Percentiles rank a stretch among this genome's conserved stretches.
These are phyloP conservation scores for Coemansia aciculifera DNA, from an alignment of 192 early-diverging fungal species.

Conservation along the genomic window DNA sequence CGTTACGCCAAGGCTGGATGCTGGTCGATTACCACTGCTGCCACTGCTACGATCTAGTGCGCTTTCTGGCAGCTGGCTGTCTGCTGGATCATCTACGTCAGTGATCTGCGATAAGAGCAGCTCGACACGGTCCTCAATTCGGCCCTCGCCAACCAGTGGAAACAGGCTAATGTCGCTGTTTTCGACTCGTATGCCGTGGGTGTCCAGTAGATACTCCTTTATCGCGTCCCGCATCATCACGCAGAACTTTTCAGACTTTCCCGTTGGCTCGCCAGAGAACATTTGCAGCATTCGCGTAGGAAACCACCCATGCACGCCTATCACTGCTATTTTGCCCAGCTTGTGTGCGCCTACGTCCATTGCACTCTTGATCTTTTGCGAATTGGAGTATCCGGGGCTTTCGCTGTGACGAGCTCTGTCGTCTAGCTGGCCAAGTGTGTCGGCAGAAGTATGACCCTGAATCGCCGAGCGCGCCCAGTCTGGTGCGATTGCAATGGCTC, in stretches of 20 bases:
- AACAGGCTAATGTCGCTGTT: conserved; percentile 67
- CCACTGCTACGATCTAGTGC: neutral
- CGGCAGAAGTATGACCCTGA: conserved; percentile 22
- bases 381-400: neutral
- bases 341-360: conserved; percentile 25
- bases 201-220: conserved; percentile 56
- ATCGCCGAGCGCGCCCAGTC: conserved; percentile 38
- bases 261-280: conserved; percentile 91
- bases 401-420: neutral
- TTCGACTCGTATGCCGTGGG: conserved; percentile 52
- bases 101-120: conserved; percentile 75
- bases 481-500: conserved; percentile 38
- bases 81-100: conserved; percentile 15
- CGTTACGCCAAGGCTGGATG: neutral
- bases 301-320: conserved; percentile 94
- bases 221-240: conserved; percentile 80
- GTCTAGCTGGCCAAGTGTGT: conserved; percentile 27
- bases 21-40: conserved; percentile 10
- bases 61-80: neutral
- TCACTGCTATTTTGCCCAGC: conserved; percentile 62
- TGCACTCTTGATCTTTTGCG: conserved; percentile 18
- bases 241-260: conserved; percentile 86
- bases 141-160: conserved; percentile 89
- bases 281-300: conserved; percentile 70
- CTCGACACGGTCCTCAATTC: conserved; percentile 85